Percentiles rank a stretch among this genome's conserved stretches.
phyloP scores from a whole-genome alignment of 257 asterid species.

The Solanum tarijense region DNA sequence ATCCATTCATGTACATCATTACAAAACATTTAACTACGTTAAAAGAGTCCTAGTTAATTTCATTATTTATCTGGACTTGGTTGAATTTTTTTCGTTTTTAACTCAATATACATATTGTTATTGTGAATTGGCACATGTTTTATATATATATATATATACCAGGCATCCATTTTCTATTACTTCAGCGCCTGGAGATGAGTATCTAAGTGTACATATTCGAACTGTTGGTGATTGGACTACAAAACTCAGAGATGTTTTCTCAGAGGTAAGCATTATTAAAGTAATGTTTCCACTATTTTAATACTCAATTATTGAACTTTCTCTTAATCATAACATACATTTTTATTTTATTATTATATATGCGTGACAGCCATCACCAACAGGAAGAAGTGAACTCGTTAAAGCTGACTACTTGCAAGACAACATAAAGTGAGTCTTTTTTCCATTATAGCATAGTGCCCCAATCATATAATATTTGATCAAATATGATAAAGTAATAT shows the following conservation, averaged over 20 bases:
- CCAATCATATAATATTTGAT: too few relatives aligned
- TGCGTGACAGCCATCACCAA: constrained; percentile 67
- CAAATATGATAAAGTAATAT: too few relatives aligned
- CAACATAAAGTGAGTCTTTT: constrained; percentile 39
- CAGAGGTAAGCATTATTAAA: background rate
- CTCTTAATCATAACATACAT: background rate
- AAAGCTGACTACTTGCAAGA: constrained; percentile 45
- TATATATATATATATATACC: background rate
- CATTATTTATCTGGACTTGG: too few relatives aligned
- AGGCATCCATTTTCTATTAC: constrained; percentile 15
- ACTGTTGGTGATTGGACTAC: constrained; percentile 8
- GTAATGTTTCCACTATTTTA: background rate
- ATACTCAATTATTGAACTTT: background rate
- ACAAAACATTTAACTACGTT: rapidly evolving
- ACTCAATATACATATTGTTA: too few relatives aligned
- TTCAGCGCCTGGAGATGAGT: constrained; percentile 7
- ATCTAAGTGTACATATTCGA: constrained; percentile 12
- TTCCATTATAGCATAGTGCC: too few relatives aligned
- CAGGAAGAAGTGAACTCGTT: constrained; percentile 76
- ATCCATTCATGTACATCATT: too few relatives aligned
- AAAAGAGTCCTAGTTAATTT: background rate
- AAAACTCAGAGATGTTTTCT: constrained; percentile 3
- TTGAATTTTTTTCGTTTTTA: too few relatives aligned
- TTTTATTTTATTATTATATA: background rate
- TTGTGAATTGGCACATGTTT: too few relatives aligned